Conservation (phyloP, 768 basidiomycete genomes). For the Kwoniella dejecticola region DNA sequence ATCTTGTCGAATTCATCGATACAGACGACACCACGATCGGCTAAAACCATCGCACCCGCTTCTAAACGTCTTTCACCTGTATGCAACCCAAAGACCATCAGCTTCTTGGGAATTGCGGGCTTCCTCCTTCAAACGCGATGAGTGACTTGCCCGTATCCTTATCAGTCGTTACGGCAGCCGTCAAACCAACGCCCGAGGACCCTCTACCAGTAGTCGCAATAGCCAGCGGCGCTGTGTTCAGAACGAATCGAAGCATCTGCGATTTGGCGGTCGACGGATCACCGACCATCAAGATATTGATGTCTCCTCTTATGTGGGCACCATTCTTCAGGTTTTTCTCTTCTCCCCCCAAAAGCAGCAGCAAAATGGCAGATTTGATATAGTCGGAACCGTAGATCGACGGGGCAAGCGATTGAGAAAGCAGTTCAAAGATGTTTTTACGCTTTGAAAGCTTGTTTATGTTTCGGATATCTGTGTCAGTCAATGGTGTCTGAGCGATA, state of each 20-base stretch:
- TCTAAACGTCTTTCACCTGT: constrained; percentile 81
- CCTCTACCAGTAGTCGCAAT: constrained; percentile 98
- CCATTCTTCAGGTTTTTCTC: constrained; percentile 98
- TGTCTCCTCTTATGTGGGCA: constrained; percentile 98
- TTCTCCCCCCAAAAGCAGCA: constrained; percentile 90
- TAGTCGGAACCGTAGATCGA: constrained; percentile 96
- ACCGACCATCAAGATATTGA: constrained; percentile 99
- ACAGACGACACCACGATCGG: constrained; percentile 97
- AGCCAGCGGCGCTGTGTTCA: constrained; percentile 92
- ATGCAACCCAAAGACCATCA: not conserved
- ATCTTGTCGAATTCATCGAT: constrained; percentile 99
- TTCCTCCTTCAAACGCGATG: not conserved
- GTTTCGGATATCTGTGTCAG: constrained; percentile 89
- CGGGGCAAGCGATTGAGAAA: constrained; percentile 93
- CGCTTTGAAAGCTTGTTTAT: constrained; percentile 93
- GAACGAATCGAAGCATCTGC: constrained; percentile 91
- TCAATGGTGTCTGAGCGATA: constrained; percentile 86
- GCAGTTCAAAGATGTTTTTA: constrained; percentile 78
- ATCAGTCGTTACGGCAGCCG: constrained; percentile 97
- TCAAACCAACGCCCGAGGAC: constrained; percentile 97
- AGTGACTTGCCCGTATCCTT: constrained; percentile 75
- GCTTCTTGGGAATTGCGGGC: not conserved
- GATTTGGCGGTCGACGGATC: constrained; percentile 99
- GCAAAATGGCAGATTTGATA: constrained; percentile 90
- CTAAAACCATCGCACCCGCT: constrained; percentile 99